Evolutionary conservation across 345 rosid genomes (phyloP).

Genomic region (Moricandia arvensis): DNA sequence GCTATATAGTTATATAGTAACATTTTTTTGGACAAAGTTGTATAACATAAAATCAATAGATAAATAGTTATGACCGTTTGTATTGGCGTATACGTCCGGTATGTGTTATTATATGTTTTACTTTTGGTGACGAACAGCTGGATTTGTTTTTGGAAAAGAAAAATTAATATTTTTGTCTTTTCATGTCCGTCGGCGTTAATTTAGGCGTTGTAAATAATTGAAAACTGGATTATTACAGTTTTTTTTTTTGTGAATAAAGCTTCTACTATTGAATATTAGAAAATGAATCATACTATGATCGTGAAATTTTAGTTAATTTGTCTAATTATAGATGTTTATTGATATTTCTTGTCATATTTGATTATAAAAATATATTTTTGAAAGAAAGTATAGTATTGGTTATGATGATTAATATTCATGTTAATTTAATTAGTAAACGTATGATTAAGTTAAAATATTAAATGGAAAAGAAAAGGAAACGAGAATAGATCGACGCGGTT

Average conservation of each 20-base stretch:
- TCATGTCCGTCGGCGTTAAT: slow-evolving; percentile 12
- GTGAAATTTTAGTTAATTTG: slow-evolving; percentile 3
- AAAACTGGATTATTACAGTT: slow-evolving; percentile 17
- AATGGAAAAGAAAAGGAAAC: background rate
- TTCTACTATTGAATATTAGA: no score
- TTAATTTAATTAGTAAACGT: background rate
- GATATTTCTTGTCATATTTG: no score
- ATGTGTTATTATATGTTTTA: no score
- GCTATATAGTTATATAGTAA: no score
- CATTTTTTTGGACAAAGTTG: no score
- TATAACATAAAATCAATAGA: slow-evolving; percentile 12
- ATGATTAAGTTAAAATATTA: background rate
- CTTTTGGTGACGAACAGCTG: slow-evolving; percentile 16
- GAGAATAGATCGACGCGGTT: slow-evolving; percentile 24
- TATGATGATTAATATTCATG: background rate
- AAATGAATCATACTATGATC: no score
- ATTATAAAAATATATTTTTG: no score
- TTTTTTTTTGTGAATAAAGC: no score
- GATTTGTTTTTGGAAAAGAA: background rate
- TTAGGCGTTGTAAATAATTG: slow-evolving; percentile 30
- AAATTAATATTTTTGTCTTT: background rate
- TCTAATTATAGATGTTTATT: background rate
- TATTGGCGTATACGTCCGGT: slow-evolving; percentile 21
- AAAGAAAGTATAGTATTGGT: background rate
- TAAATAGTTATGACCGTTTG: slow-evolving; percentile 22